Percentiles rank a stretch among this genome's conserved stretches.
These are phyloP conservation scores for Fusarium sp. DNA, from an alignment of 2,329 filamentous ascomycete species.

Conservation along the genomic window DNA sequence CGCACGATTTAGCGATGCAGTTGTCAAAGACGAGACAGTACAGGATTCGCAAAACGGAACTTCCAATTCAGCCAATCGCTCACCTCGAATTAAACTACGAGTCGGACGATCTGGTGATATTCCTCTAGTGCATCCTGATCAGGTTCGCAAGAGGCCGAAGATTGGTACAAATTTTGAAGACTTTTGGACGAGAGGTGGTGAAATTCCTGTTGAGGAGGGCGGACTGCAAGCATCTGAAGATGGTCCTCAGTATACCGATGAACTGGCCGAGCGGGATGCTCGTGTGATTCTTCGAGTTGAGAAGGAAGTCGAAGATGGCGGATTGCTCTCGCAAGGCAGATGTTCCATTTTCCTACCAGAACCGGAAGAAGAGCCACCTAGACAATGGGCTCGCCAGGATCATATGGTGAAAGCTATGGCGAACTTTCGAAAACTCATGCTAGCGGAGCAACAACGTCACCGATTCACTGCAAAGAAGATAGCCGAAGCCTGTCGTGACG, in stretches of 20 bases:
- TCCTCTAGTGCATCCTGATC: constrained; percentile 70
- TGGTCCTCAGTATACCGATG: constrained; percentile 68
- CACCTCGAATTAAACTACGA: constrained; percentile 64
- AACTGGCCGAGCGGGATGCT: constrained; percentile 76
- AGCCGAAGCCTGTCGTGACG: constrained; percentile 81
- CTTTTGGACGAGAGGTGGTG: constrained; percentile 64
- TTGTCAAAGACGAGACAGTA: constrained; percentile 29
- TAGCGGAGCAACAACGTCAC: constrained; percentile 83
- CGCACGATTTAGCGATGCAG: constrained; percentile 54
- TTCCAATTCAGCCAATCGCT: constrained; percentile 47
- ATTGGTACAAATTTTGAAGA: constrained; percentile 68
- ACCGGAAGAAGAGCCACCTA: constrained; percentile 75
- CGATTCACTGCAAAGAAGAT: constrained; percentile 80
- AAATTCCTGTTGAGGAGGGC: constrained; percentile 68
- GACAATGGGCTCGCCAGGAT: constrained; percentile 88
- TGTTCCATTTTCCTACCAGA: constrained; percentile 82
- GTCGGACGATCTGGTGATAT: constrained; percentile 57
- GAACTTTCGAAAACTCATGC: constrained; percentile 84
- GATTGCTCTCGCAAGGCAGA: constrained; percentile 75
- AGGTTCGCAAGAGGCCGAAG: constrained; percentile 66
- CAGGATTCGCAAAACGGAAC: constrained; percentile 29
- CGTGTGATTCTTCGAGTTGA: constrained; percentile 76
- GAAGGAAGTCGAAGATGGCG: constrained; percentile 78
- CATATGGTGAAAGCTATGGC: constrained; percentile 83
- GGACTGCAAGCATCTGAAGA: constrained; percentile 68